Conservation (phyloP, 2,329 filamentous ascomycete genomes). For the Endocalyx cinctus region DNA sequence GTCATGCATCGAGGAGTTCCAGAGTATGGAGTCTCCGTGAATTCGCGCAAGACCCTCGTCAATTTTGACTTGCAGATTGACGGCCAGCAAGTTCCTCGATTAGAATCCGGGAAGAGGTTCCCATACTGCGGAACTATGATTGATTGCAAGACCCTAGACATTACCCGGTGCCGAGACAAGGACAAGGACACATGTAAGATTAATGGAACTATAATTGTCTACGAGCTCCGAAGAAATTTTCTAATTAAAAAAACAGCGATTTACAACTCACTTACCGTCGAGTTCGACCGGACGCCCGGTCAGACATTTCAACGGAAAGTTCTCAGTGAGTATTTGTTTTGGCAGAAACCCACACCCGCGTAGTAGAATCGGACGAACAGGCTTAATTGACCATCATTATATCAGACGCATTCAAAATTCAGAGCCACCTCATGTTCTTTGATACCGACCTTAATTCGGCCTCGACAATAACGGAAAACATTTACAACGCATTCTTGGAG, state of each 20-base stretch:
- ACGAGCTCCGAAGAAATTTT: constrained; percentile 1
- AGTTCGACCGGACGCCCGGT: constrained; percentile 67
- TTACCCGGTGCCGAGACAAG: constrained; percentile 61
- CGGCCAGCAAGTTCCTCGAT: constrained; percentile 45
- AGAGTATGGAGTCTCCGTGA: constrained; percentile 76
- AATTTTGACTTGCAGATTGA: constrained; percentile 70
- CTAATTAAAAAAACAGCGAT: constrained; percentile 37
- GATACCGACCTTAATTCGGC: constrained; percentile 74
- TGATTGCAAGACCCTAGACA: constrained; percentile 67
- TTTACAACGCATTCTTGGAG: constrained; percentile 71
- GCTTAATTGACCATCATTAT: constrained; percentile 6
- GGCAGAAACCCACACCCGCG: background rate
- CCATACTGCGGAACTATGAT: constrained; percentile 86
- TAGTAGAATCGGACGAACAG: no score
- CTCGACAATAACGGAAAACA: constrained; percentile 64
- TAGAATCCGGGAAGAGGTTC: constrained; percentile 49
- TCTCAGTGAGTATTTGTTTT: constrained; percentile 47
- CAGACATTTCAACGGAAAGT: constrained; percentile 76
- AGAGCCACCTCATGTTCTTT: constrained; percentile 79
- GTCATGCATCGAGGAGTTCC: constrained; percentile 76
- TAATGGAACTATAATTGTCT: constrained; percentile 41
- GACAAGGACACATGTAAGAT: constrained; percentile 35
- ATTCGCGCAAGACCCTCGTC: constrained; percentile 70
- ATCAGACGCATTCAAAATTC: constrained; percentile 69
- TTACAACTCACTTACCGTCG: constrained; percentile 73